These are phyloP conservation scores for Russula dissimulans DNA, from an alignment of 768 basidiomycete species.

Conservation along the genomic window DNA sequence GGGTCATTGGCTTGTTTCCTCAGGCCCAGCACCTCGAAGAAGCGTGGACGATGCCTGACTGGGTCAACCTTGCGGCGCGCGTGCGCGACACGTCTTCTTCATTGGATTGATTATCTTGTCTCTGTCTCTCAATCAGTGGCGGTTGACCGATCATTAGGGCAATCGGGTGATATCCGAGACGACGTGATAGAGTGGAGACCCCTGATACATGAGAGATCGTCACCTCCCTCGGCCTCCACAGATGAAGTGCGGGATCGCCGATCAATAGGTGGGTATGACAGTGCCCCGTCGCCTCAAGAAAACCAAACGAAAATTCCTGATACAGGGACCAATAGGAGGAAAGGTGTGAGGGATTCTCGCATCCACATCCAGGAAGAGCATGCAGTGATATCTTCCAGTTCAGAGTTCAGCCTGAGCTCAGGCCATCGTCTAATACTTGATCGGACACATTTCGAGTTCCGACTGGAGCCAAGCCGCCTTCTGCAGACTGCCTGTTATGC, in stretches of 20 bases:
- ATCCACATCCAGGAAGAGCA: constrained; percentile 28
- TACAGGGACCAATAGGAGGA: constrained; percentile 24
- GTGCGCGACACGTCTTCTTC: constrained; percentile 36
- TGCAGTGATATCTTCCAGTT: constrained; percentile 29
- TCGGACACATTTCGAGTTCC: constrained; percentile 7
- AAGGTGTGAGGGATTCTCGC: constrained; percentile 32
- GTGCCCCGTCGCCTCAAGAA: constrained; percentile 3
- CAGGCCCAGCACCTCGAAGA: constrained; percentile 25
- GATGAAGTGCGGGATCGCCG: constrained; percentile 41
- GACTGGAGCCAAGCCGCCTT: constrained; percentile 18
- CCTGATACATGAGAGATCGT: constrained; percentile 33
- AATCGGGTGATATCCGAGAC: constrained; percentile 42
- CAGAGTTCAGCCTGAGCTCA: constrained; percentile 2
- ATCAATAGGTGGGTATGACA: constrained; percentile 33
- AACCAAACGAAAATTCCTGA: constrained; percentile 8
- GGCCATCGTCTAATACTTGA: neutral
- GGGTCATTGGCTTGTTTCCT: constrained; percentile 27
- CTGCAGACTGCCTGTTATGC: constrained; percentile 17
- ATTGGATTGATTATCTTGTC: constrained; percentile 3
- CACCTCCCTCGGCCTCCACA: constrained; percentile 28
- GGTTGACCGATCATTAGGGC: constrained; percentile 41
- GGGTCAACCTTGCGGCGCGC: constrained; percentile 30
- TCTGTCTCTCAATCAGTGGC: constrained; percentile 8
- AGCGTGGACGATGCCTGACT: constrained; percentile 27
- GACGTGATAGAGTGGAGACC: constrained; percentile 22